These are phyloP conservation scores for Trebouxia gelatinosa DNA, from an alignment of 163 green algal species.

Conservation along the genomic window DNA sequence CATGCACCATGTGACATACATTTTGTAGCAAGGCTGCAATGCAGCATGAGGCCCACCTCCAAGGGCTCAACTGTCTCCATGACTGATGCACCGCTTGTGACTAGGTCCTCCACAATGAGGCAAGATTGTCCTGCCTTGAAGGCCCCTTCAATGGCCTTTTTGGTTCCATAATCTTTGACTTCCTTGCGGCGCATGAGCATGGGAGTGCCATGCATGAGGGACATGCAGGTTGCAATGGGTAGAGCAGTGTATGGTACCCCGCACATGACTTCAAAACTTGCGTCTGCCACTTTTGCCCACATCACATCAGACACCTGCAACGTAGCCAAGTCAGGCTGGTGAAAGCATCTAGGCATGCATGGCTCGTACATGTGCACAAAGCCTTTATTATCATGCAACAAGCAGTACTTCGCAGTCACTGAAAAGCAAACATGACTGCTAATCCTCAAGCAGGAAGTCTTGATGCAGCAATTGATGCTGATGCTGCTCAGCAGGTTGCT, in stretches of 20 bases:
- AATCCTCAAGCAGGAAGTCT: too few species aligned
- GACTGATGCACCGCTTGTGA: slow-evolving; percentile 93
- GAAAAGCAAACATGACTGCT: too few species aligned
- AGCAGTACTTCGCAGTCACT: too few species aligned
- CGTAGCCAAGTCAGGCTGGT: too few species aligned
- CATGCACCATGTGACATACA: background rate
- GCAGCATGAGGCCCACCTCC: slow-evolving; percentile 43
- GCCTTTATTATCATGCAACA: too few species aligned
- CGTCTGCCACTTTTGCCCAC: slow-evolving; percentile 71
- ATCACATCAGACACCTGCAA: slow-evolving; percentile 83
- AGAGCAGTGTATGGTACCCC: slow-evolving; percentile 99
- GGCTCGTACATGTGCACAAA: too few species aligned
- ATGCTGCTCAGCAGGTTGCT: too few species aligned
- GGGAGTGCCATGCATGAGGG: slow-evolving; percentile 76
- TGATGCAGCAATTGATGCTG: too few species aligned
- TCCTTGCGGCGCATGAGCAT: slow-evolving; percentile 99
- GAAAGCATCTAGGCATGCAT: background rate
- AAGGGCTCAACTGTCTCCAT: slow-evolving; percentile 96
- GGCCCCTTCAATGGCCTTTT: slow-evolving; percentile 94
- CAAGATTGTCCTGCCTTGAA: slow-evolving; percentile 87
- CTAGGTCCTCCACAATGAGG: slow-evolving; percentile 98
- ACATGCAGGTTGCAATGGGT: slow-evolving; percentile 97
- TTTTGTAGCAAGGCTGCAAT: background rate
- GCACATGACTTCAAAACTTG: slow-evolving; percentile 94
- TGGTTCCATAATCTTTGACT: slow-evolving; percentile 99